These are phyloP conservation scores for Lachnellula hyalina DNA, from an alignment of 2,329 filamentous ascomycete species.

Conservation along the genomic window DNA sequence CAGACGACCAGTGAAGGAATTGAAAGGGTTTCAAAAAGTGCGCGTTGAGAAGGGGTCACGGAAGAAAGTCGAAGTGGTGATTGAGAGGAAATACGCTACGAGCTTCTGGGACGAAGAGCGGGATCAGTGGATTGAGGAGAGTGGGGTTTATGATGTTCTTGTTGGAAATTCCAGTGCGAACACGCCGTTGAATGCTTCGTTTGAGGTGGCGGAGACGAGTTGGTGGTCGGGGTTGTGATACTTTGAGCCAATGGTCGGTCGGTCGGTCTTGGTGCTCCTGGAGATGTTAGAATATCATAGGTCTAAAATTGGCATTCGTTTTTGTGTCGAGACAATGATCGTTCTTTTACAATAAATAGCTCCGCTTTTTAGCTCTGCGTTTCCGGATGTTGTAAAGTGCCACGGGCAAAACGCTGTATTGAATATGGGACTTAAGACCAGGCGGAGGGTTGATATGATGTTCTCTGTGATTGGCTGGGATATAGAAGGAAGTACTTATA, in stretches of 20 bases:
- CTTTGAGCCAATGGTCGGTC: background rate
- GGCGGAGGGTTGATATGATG: too few relatives aligned
- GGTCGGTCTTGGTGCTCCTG: too few relatives aligned
- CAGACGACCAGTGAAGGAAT: constrained; percentile 52
- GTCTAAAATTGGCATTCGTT: too few relatives aligned
- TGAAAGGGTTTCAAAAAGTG: constrained; percentile 61
- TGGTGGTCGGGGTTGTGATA: constrained; percentile 59
- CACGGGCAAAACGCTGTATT: too few relatives aligned
- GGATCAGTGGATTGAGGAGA: constrained; percentile 59
- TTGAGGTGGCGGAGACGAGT: constrained; percentile 53
- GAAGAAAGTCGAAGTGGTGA: constrained; percentile 47
- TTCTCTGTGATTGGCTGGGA: too few relatives aligned
- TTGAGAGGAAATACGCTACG: constrained; percentile 54
- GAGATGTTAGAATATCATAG: too few relatives aligned
- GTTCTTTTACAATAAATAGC: too few relatives aligned
- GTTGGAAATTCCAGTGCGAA: constrained; percentile 52
- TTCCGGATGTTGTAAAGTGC: too few relatives aligned
- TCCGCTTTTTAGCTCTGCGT: too few relatives aligned
- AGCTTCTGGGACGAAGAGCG: constrained; percentile 43
- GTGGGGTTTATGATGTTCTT: constrained; percentile 57
- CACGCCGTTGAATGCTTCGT: constrained; percentile 44
- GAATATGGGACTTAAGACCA: too few relatives aligned
- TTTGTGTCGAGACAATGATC: too few relatives aligned
- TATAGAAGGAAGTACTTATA: too few relatives aligned
- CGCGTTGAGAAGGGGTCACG: constrained; percentile 52